Base-by-base conservation (phyloP, 805 yeast species). In the Ogataea glucozyma region DNA sequence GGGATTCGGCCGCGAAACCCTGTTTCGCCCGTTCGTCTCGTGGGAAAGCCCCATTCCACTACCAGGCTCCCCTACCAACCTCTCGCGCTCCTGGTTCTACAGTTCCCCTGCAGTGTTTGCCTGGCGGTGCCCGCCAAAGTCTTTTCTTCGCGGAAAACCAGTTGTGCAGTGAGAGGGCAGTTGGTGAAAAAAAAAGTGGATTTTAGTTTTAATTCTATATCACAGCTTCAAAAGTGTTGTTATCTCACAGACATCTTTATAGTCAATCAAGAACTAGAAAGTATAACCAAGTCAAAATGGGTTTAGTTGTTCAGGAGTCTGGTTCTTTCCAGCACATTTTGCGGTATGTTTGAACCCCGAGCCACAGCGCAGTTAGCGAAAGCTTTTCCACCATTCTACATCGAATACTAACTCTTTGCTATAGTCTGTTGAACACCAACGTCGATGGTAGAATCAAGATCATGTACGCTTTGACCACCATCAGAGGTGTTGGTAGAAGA, bases 401-500 rank as follows among this genome's bases (percentile, higher is more conserved):
- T 26, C 10, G 20, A 10, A 36, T 65, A 68, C 71, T 70, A 71
- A 70, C 75, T 48, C 73, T 46, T 42, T 45, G 52, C 34, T 60
- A 50, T 71, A 85, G 96, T 91, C 88, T 93, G 82, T 88, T 93
- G 79, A 93, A 95, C 89, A 93, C 99, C 80, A 93, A 93, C 90
- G 97, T 93, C 75, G 99, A 93, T 78, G 99, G 99, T 86, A 90
- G 95, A 89, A 91, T 91, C 84, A 93, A 93, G 85, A 84, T 93
- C 77, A 95, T 93, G 93, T 95, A 90, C 88, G 99, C 99, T 75
- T 82, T 93, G 80, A 90, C 99, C 83, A 86, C 90, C 79, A 95
- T 93, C 75, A 88, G 97, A 82, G 99, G 99, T 90, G 98, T 93
- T 69, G 99, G 99, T 82, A 95, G 98, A 79, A 93, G 99, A 82